These are phyloP conservation scores for Datura wrightii DNA, from an alignment of 257 asterid species.

Conservation along the genomic window DNA sequence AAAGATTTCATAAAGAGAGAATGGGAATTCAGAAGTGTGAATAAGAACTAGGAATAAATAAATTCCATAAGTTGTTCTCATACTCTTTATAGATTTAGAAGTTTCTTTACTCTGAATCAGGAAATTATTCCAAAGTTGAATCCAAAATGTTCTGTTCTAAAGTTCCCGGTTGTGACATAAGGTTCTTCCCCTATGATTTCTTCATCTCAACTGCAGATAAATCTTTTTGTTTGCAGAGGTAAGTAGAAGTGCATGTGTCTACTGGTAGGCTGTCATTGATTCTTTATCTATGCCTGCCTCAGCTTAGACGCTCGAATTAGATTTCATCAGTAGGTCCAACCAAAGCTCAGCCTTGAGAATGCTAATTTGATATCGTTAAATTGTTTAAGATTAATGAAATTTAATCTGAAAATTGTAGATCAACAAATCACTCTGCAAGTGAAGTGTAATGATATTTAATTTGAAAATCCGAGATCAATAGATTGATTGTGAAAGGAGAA, in stretches of 20 bases:
- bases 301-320: not conserved
- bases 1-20: not conserved
- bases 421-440: not conserved
- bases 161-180: not conserved
- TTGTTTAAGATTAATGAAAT: not conserved
- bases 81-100: not conserved
- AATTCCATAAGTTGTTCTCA: not conserved
- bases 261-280: not conserved
- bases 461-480: not conserved
- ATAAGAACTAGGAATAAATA: not conserved
- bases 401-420: not conserved
- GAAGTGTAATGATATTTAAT: conserved; percentile 3
- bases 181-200: not conserved
- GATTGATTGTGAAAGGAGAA: not conserved
- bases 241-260: not conserved
- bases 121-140: not conserved
- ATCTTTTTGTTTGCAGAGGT: conserved; percentile 3
- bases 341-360: not conserved
- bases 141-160: not conserved
- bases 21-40: not conserved
- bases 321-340: conserved; percentile 24
- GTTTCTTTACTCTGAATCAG: not conserved
- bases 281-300: not conserved
- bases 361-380: not conserved
- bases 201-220: conserved; percentile 9